Evolutionary conservation across 352 stramenopile genomes (phyloP).

Genomic region (Globisporangium abappressorium): DNA sequence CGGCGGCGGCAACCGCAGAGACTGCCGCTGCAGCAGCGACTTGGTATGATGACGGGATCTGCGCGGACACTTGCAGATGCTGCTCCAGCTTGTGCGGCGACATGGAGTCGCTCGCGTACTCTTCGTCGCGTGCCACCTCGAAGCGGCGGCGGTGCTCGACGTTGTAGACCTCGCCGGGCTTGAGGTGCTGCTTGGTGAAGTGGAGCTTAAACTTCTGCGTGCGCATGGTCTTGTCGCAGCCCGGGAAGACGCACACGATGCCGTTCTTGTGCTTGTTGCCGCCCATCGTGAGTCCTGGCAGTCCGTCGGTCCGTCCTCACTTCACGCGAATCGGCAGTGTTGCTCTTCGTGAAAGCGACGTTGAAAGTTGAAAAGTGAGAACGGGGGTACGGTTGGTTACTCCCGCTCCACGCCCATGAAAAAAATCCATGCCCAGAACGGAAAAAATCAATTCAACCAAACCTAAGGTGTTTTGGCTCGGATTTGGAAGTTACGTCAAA

Average conservation of each 20-base stretch:
- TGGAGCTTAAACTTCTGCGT: slow-evolving; percentile 88
- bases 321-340: neutral
- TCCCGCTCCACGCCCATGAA: neutral
- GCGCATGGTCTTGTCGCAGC: slow-evolving; percentile 82
- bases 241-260: slow-evolving; percentile 79
- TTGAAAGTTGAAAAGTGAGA: neutral
- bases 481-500: no score
- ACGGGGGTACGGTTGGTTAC: slow-evolving; percentile 14
- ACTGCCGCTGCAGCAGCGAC: neutral
- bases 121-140: slow-evolving; percentile 70
- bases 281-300: slow-evolving; percentile 34
- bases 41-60: slow-evolving; percentile 8
- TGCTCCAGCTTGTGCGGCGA: slow-evolving; percentile 13
- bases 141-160: slow-evolving; percentile 74
- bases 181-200: slow-evolving; percentile 75
- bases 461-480: no score
- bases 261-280: slow-evolving; percentile 90
- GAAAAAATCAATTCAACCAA: neutral
- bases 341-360: slow-evolving; percentile 3
- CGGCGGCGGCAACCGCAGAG: neutral
- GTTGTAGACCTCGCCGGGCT: slow-evolving; percentile 73
- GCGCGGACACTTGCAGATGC: slow-evolving; percentile 5
- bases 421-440: no score
- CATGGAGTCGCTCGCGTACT: slow-evolving; percentile 22
- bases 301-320: neutral